Conservation (phyloP, 2,329 filamentous ascomycete species). For the Rhytidhysteron rufulum region DNA sequence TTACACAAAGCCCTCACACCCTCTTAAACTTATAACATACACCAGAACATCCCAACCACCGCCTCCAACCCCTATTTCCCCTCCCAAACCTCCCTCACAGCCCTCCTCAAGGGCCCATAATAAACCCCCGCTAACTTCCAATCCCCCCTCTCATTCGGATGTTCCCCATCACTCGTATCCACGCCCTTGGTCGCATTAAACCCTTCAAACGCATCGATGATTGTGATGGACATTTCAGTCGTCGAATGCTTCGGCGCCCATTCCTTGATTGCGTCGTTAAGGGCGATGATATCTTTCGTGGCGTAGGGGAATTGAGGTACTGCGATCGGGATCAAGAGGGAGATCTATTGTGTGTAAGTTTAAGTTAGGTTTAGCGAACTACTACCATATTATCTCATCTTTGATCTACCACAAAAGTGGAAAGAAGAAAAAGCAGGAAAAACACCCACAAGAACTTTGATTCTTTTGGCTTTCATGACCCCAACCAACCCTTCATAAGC, state of each 20-base stretch:
- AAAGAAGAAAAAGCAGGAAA: conserved; percentile 5
- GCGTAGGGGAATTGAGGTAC: conserved; percentile 17
- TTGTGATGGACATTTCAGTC: conserved; percentile 16
- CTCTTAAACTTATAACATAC: too few species aligned
- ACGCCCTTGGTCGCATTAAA: conserved; percentile 26
- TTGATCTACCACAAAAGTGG: conserved; percentile 1
- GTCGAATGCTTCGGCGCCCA: conserved; percentile 21
- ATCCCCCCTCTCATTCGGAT: conserved; percentile 27
- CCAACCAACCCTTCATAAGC: conserved; percentile 38
- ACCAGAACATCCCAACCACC: too few species aligned
- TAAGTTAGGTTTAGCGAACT: not conserved
- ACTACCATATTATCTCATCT: not conserved
- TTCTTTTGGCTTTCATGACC: conserved; percentile 42
- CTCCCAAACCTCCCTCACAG: conserved; percentile 2
- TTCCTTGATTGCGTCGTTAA: conserved; percentile 10
- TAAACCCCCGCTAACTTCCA: conserved; percentile 28
- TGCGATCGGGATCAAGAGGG: conserved; percentile 25
- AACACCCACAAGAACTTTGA: conserved; percentile 35
- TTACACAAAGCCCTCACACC: too few species aligned
- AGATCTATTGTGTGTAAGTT: conserved; percentile 9
- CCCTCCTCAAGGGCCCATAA: conserved; percentile 14
- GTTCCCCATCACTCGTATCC: conserved; percentile 31
- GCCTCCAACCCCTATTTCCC: too few species aligned
- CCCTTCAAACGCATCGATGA: conserved; percentile 26
- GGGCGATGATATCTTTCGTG: conserved; percentile 15